Evolutionary conservation across 2,329 filamentous ascomycete species (phyloP).

Genomic region (Fusarium sambucinum): DNA sequence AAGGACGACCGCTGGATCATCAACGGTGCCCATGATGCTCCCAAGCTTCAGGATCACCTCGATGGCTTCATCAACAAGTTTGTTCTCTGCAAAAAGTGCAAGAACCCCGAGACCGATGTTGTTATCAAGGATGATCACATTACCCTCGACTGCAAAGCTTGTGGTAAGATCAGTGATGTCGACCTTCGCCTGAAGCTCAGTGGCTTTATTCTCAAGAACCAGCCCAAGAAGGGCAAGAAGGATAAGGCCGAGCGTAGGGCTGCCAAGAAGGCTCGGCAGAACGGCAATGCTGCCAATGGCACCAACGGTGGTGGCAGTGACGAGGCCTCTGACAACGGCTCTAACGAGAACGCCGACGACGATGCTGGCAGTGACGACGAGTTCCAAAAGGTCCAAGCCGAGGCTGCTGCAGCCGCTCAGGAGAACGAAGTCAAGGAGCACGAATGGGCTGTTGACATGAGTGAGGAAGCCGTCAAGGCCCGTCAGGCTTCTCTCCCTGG

Average conservation of each 20-base stretch:
- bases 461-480: constrained; percentile 92
- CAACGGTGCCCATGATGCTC: constrained; percentile 95
- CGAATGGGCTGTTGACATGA: constrained; percentile 97
- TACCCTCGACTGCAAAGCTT: constrained; percentile 97
- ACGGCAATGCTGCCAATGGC: constrained; percentile 64
- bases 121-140: constrained; percentile 95
- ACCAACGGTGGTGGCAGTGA: constrained; percentile 67
- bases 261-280: constrained; percentile 85
- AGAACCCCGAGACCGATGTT: constrained; percentile 98
- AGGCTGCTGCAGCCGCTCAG: constrained; percentile 60
- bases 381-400: constrained; percentile 82
- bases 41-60: constrained; percentile 97
- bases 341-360: constrained; percentile 63
- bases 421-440: constrained; percentile 81
- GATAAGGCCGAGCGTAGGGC: constrained; percentile 95
- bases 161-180: constrained; percentile 91
- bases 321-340: constrained; percentile 63
- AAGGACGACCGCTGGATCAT: constrained; percentile 99
- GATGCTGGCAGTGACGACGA: constrained; percentile 91
- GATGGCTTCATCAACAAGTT: constrained; percentile 99
- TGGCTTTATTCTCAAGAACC: constrained; percentile 97
- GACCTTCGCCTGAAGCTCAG: constrained; percentile 95
- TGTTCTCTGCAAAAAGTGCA: constrained; percentile 99
- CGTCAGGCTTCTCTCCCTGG: constrained; percentile 93
- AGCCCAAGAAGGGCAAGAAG: constrained; percentile 94